Evolutionary conservation across 164 flowering plant genomes (phyloP).

Genomic region (Malania oleifera): DNA sequence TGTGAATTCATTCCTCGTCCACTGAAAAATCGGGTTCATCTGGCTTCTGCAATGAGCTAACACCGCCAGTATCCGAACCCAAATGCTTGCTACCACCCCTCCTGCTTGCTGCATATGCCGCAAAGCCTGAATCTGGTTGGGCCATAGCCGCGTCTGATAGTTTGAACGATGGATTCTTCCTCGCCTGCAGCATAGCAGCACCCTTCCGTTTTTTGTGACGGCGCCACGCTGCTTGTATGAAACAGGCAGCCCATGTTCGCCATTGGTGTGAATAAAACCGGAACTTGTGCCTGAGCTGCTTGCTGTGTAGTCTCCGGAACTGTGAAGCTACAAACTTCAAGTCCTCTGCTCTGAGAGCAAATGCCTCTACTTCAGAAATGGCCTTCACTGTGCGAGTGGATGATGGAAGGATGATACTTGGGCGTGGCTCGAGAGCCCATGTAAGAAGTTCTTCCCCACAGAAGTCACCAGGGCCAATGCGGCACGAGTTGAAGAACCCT

Average conservation of each 20-base stretch:
- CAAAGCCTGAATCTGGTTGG: slow-evolving; percentile 21
- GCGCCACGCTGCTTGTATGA: slow-evolving; percentile 85
- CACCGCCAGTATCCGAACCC: slow-evolving; percentile 27
- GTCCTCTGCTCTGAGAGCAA: slow-evolving; percentile 79
- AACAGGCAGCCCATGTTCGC: slow-evolving; percentile 93
- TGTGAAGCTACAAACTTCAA: slow-evolving; percentile 82
- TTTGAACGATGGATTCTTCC: slow-evolving; percentile 23
- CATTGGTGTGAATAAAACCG: slow-evolving; percentile 89
- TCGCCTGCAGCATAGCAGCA: slow-evolving; percentile 34
- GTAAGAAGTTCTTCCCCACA: slow-evolving; percentile 94
- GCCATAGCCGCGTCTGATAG: neutral
- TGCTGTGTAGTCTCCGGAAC: slow-evolving; percentile 77
- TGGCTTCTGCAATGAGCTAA: slow-evolving; percentile 56
- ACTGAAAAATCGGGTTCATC: slow-evolving; percentile 69
- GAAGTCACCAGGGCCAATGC: slow-evolving; percentile 82
- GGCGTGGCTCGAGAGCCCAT: slow-evolving; percentile 89
- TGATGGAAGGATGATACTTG: slow-evolving; percentile 56
- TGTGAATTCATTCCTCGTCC: slow-evolving; percentile 37
- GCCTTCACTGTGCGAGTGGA: slow-evolving; percentile 86
- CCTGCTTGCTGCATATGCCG: slow-evolving; percentile 37
- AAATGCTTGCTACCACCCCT: slow-evolving; percentile 25
- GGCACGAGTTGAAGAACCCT: slow-evolving; percentile 87
- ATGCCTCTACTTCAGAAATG: slow-evolving; percentile 81
- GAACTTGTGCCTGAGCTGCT: slow-evolving; percentile 75
- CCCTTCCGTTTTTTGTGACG: slow-evolving; percentile 47